These are phyloP conservation scores for Ustilaginoidea virens DNA, from an alignment of 2,329 filamentous ascomycete genomes.

Conservation along the genomic window DNA sequence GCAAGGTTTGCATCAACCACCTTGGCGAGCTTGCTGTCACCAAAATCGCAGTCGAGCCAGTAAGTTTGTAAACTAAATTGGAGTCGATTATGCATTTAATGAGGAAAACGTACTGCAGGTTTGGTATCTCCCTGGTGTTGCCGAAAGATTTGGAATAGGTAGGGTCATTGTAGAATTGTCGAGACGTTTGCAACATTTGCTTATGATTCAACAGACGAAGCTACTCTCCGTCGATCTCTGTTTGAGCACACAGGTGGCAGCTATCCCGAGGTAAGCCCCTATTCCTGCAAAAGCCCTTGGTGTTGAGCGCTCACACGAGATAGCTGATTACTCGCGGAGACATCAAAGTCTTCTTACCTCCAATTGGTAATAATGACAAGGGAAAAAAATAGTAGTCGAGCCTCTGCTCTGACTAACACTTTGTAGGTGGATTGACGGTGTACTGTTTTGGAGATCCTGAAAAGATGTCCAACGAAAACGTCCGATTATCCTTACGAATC, in stretches of 20 bases:
- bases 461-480: conserved; percentile 79
- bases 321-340: conserved; percentile 80
- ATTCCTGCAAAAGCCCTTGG: background rate
- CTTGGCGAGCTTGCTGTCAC: conserved; percentile 81
- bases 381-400: too few relatives aligned
- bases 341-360: conserved; percentile 89
- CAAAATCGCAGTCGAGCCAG: conserved; percentile 92
- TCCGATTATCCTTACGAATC: conserved; percentile 67
- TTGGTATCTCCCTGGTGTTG: conserved; percentile 77
- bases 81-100: background rate
- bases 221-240: conserved; percentile 65
- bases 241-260: conserved; percentile 95
- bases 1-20: conserved; percentile 80
- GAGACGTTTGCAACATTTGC: conserved; percentile 2
- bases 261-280: conserved; percentile 57
- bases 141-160: conserved; percentile 85
- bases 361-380: conserved; percentile 47
- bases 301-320: background rate
- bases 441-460: conserved; percentile 94
- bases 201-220: conserved; percentile 49
- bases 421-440: conserved; percentile 65
- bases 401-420: too few relatives aligned
- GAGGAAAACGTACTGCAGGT: conserved; percentile 22
- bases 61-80: conserved; percentile 23
- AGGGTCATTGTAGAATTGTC: conserved; percentile 3